Evolutionary conservation across 768 basidiomycete species (phyloP), one percentile per base, ranked within the genome.

Genomic region (Boletellus sp.): DNA sequence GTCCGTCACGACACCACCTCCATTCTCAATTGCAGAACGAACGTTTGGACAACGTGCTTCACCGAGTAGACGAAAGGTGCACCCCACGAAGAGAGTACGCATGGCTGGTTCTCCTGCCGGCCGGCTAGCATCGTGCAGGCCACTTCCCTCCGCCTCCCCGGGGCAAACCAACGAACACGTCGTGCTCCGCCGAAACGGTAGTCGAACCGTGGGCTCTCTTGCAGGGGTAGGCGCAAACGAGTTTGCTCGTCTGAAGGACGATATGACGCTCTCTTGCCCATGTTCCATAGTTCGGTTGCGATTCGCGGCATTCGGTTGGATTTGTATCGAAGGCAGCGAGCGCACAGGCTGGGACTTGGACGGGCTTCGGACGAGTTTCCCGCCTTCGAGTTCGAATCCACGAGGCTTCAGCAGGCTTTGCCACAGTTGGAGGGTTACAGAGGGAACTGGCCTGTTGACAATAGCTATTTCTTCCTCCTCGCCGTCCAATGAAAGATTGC

Each of bases 361-460:
- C 1, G 84, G 83, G 51, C 81, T 85, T 20, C 80, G 77, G 6
- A 85, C 63, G 42, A 90, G 75, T 54, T 78, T 75, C 9, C 82
- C 80, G 11, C 47, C 74, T 17, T 76, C 67, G 47, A 87, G 66
- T 54, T 81, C 77, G 64, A 84, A 87, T 10, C 87, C 88, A 9
- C 87, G 78, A 23, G 78, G 71, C 48, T 78, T 76, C 24, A 90
- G 76, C 22, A 90, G 79, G 53, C 77, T 77, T 43, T 78, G 74
- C 88, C 88, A 90, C 8, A 90, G 74, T 50, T 83, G 80, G 36
- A 85, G 72, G 1, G 83, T 84, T 3, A 82, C 74, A 0, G 74
- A 74, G 1, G 84, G 84, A 1, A 81, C 70, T n/a, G 83, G 81
- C 45, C 74, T 79, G 11, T 80, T 71, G 16, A 76, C 65, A 0